These are phyloP conservation scores for Aureobasidium sp. DNA, from an alignment of 2,329 filamentous ascomycete species.

Conservation along the genomic window DNA sequence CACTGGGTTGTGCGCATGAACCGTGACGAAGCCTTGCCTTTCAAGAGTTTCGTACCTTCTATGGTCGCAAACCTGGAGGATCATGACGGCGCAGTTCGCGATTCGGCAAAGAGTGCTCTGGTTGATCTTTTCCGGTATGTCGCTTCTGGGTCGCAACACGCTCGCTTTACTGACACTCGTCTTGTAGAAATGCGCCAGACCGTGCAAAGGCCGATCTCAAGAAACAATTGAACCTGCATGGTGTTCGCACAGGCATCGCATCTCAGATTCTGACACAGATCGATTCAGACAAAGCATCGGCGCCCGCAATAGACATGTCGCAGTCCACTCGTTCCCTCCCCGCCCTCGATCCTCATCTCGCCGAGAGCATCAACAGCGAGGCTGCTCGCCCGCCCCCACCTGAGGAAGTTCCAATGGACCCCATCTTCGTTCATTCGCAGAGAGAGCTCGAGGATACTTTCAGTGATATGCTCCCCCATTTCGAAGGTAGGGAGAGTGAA, in stretches of 20 bases:
- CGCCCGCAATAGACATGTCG: conserved; percentile 23
- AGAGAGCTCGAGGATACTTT: conserved; percentile 85
- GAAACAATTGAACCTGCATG: conserved; percentile 72
- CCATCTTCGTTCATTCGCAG: conserved; percentile 72
- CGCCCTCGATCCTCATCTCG: conserved; percentile 33
- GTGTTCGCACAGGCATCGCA: conserved; percentile 79
- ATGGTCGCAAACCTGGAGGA: conserved; percentile 86
- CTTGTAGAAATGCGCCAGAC: conserved; percentile 60
- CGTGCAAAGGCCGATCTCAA: conserved; percentile 83
- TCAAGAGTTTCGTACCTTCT: conserved; percentile 71
- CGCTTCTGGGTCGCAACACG: background rate
- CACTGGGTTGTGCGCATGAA: conserved; percentile 83
- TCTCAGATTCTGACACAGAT: conserved; percentile 71
- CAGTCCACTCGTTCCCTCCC: conserved; percentile 34
- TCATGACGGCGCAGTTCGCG: conserved; percentile 77
- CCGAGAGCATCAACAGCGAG: conserved; percentile 38
- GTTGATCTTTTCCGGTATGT: conserved; percentile 74
- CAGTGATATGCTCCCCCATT: conserved; percentile 68
- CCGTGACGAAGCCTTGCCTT: conserved; percentile 66
- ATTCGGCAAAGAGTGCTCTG: conserved; percentile 71
- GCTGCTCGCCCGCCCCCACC: conserved; percentile 49
- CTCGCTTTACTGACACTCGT: background rate
- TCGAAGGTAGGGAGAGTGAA: conserved; percentile 84
- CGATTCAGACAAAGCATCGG: conserved; percentile 17
- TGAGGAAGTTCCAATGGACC: conserved; percentile 63